Base-by-base conservation (phyloP, 2,329 filamentous ascomycete genomes). In the Thelonectria rubi region DNA sequence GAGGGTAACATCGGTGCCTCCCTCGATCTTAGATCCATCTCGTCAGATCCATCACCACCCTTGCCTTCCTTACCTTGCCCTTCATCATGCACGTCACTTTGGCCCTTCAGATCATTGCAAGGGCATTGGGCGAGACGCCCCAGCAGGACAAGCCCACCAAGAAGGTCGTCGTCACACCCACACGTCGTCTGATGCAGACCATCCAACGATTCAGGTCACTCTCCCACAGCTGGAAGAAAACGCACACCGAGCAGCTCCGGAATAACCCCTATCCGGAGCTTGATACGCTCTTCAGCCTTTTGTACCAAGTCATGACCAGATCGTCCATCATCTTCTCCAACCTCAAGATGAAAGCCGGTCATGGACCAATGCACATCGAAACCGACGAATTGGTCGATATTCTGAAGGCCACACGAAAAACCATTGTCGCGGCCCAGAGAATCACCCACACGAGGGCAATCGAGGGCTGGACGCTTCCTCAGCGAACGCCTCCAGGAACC, bases 381-480 rank as follows among this genome's bases (percentile, higher is more conserved):
- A 64, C 51, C 24, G 53, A 14, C 2, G 47, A 51, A 6, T 18
- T 68, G 17, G 17, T 64, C 49, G 55, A 57, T 20, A 65, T 58
- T 48, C 21, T 67, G 30, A 63, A 49, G 39, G 45, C 43, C 24
- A 54, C 57, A n/a, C 58, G 60, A 40, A 67, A 61, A 24, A 60
- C 63, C 40, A 63, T 67, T 51, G 34, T 58, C 20, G 46, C 56
- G 2, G 43, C 58, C 17, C 65, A 67, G 18, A 60, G 54, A 47
- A 63, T 64, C 21, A 63, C 65, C n/a, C 65, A 67, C 46, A 51
- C 60, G 45, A 58, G 65, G 3, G 53, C 53, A 24, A 34, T 63
- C 21, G 30, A 65, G 42, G 50, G 55, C 3, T 63, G 62, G 59
- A 37, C 52, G 9, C 52, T 65, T 26, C 39, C 58, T 20, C 45